Evolutionary conservation across 2,329 filamentous ascomycete genomes (phyloP), one percentile per base, ranked within the genome.

Genomic region (Alternaria consortialis): DNA sequence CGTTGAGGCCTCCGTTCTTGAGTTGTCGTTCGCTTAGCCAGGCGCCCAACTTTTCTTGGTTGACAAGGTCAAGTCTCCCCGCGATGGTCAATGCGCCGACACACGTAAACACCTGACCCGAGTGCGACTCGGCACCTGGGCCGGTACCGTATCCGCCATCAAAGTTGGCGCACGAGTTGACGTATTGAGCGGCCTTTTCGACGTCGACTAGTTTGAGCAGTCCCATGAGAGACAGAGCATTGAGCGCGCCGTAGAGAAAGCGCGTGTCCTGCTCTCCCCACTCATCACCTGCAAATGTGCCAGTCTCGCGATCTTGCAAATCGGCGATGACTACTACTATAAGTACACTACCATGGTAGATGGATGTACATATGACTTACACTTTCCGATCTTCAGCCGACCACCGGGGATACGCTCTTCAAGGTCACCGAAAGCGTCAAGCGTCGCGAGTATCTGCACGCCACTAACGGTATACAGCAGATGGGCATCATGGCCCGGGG

Each of bases 251-350:
- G 75, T 97, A 98, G 11, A 99, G 84, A 76, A 99, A 99, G 25
- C 95, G 89, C 0, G 95, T 98, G 79, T 99, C 95, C 65, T 91
- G 90, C 79, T 99, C 95, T 32, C 95, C 95, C 94, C 94, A 99
- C 79, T 97, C 90, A 74, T 99, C 95, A 51, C 95, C 95, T 56
- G 90, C 88, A 79, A 99, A 98, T 0, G 92, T 95, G 60, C 95
- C 95, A 4, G 90, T 92, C 56, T 90, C 84, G 20, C 82, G 84
- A 75, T 97, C 90, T 75, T 99, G 95, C 53, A 97, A 85, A 64
- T 83, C 83, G 64, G 94, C 90, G 71, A 98, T 93, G 80, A 90
- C 93, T 89, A 71, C 51, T 54, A 17, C 9, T 40, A 67, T 77
- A 65, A 78, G 75, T 66, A 68, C 57, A 54, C 53, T 39, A 20